These are phyloP conservation scores for Tinospora cordifolia DNA, from an alignment of 164 flowering plant species.

Conservation along the genomic window DNA sequence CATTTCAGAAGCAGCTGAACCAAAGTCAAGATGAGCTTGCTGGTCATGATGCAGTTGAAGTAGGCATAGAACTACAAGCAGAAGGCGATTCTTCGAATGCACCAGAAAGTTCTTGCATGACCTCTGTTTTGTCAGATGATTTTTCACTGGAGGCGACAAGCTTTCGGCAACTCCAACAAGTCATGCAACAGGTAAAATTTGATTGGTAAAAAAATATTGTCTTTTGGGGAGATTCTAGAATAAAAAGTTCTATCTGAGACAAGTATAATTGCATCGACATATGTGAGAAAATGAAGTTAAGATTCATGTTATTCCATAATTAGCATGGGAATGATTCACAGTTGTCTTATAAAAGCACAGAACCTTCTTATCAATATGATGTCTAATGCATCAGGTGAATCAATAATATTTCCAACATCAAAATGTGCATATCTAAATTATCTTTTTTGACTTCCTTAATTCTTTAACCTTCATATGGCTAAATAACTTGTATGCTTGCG, in stretches of 20 bases:
- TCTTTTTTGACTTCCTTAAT: neutral
- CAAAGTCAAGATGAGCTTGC: conserved; percentile 31
- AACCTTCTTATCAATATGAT: neutral
- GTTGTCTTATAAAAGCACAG: neutral
- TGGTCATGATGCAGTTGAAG: conserved; percentile 37
- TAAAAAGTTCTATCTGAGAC: neutral
- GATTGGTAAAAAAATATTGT: neutral
- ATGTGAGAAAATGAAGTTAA: neutral
- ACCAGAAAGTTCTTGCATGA: conserved; percentile 49
- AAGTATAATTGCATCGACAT: neutral
- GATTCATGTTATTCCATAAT: neutral
- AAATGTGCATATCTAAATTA: neutral
- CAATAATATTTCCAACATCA: too few relatives aligned
- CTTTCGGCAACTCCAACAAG: conserved; percentile 75
- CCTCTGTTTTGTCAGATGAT: conserved; percentile 43
- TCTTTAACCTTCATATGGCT: neutral
- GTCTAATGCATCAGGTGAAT: too few relatives aligned
- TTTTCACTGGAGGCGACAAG: conserved; percentile 58
- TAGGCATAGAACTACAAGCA: conserved; percentile 19
- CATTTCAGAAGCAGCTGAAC: conserved; percentile 19
- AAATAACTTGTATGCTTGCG: neutral
- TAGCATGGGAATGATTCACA: neutral
- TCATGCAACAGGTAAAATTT: conserved; percentile 56
- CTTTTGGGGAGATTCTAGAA: neutral
- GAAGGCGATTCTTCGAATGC: conserved; percentile 43